Percentiles rank a stretch among this genome's conserved stretches.
Evolutionary conservation across 345 rosid species (phyloP).

Genomic region (Noccaea bulbosa): DNA sequence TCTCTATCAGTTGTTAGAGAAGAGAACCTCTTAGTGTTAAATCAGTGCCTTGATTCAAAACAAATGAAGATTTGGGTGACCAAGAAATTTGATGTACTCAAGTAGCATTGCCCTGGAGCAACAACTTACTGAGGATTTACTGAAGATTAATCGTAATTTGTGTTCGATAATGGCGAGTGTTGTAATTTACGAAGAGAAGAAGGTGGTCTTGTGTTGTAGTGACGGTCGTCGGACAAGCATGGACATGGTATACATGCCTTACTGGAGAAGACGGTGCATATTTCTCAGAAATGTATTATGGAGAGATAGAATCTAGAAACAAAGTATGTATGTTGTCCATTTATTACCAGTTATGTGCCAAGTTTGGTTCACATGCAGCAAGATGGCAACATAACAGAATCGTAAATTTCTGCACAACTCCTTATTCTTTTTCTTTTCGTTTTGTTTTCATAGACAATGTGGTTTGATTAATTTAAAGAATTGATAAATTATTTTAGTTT

Average conservation of each 20-base stretch:
- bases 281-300: background rate
- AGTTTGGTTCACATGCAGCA: slow-evolving; percentile 5
- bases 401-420: too few relatives aligned
- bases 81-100: background rate
- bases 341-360: background rate
- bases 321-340: background rate
- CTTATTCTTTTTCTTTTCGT: too few relatives aligned
- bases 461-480: background rate
- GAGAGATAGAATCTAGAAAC: background rate
- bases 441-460: background rate
- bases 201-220: background rate
- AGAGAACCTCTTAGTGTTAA: too few relatives aligned
- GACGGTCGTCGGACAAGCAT: background rate
- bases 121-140: background rate
- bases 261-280: background rate
- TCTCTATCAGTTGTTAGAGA: too few relatives aligned
- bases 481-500: too few relatives aligned
- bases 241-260: background rate
- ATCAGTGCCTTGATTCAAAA: too few relatives aligned
- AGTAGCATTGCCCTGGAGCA: background rate
- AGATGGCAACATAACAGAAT: too few relatives aligned
- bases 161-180: too few relatives aligned
- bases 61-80: background rate
- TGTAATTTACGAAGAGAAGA: background rate
- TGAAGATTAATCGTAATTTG: too few relatives aligned